phyloP scores from a whole-genome alignment of 164 flowering plant genomes.

The Chimonanthus praecox region DNA sequence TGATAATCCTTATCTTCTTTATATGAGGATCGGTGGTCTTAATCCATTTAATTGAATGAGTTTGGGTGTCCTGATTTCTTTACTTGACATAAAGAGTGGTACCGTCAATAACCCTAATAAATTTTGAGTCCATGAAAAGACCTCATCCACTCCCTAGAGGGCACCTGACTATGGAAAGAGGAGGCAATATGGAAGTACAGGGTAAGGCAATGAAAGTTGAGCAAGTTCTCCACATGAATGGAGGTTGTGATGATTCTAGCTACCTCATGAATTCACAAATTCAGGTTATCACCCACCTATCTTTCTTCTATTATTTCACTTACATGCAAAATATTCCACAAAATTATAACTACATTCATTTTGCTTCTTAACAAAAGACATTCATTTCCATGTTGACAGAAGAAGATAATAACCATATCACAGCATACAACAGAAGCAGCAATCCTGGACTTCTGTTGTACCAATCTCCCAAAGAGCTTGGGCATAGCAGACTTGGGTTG shows the following conservation, averaged over 20 bases:
- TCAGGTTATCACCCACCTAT: neutral
- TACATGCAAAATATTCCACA: neutral
- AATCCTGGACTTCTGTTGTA: neutral
- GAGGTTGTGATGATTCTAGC: neutral
- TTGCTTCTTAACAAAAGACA: neutral
- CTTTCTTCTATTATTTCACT: neutral
- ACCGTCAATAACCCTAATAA: too few relatives aligned
- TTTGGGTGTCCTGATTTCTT: too few relatives aligned
- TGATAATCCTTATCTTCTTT: too few relatives aligned
- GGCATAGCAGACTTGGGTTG: slow-evolving; percentile 60
- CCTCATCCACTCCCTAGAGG: too few relatives aligned
- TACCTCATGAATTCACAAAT: neutral
- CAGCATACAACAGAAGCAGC: neutral
- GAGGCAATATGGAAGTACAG: too few relatives aligned
- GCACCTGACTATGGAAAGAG: too few relatives aligned
- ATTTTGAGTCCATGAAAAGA: too few relatives aligned
- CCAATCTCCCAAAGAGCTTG: neutral
- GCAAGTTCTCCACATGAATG: neutral
- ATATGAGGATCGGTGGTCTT: too few relatives aligned
- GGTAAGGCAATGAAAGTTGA: neutral
- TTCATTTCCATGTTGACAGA: neutral
- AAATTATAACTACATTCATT: too few relatives aligned
- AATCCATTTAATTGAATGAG: too few relatives aligned
- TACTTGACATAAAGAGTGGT: too few relatives aligned
- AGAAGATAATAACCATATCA: neutral